A percentile compares a stretch with the other conserved stretches of the same genome.
Evolutionary conservation across 2,329 filamentous ascomycete genomes (phyloP).

Genomic region (Biscogniauxia marginata): DNA sequence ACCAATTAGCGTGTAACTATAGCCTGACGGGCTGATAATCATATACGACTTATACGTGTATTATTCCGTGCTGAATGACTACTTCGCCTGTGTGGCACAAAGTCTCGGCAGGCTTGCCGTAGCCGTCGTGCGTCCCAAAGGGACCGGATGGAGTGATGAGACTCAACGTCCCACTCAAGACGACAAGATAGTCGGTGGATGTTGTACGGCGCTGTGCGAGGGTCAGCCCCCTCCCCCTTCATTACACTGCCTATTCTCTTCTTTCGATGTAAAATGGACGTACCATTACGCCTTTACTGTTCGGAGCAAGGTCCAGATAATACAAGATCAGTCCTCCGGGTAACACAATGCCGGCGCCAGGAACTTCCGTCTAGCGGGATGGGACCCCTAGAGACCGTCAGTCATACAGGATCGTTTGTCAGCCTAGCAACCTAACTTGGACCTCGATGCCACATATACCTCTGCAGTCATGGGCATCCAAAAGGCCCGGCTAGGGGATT

Average conservation of each 20-base stretch:
- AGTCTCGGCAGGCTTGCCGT: conserved; percentile 26
- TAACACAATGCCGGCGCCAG: conserved; percentile 32
- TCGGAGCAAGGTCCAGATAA: conserved; percentile 31
- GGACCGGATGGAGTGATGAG: conserved; percentile 27
- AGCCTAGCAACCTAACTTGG: neutral
- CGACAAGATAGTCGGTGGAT: conserved; percentile 33
- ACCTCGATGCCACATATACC: neutral
- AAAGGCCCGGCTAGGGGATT: neutral
- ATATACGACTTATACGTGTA: conserved; percentile 32
- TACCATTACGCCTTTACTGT: conserved; percentile 28
- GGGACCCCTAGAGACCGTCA: conserved; percentile 14
- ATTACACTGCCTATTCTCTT: neutral
- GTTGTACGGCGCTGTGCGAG: conserved; percentile 31
- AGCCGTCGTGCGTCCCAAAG: conserved; percentile 27
- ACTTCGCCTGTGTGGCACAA: conserved; percentile 29
- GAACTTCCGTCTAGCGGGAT: conserved; percentile 28
- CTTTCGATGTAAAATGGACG: conserved; percentile 1
- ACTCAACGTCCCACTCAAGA: conserved; percentile 29
- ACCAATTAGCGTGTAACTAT: neutral
- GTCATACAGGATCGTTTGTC: neutral
- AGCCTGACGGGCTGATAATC: neutral
- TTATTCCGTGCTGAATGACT: conserved; percentile 31
- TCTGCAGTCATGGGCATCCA: neutral
- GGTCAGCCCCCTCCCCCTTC: neutral
- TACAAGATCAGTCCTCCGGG: conserved; percentile 33